Percentiles rank a stretch among this genome's conserved stretches.
Evolutionary conservation across 257 asterid genomes (phyloP).

Genomic region (Solanum tarapatanum): DNA sequence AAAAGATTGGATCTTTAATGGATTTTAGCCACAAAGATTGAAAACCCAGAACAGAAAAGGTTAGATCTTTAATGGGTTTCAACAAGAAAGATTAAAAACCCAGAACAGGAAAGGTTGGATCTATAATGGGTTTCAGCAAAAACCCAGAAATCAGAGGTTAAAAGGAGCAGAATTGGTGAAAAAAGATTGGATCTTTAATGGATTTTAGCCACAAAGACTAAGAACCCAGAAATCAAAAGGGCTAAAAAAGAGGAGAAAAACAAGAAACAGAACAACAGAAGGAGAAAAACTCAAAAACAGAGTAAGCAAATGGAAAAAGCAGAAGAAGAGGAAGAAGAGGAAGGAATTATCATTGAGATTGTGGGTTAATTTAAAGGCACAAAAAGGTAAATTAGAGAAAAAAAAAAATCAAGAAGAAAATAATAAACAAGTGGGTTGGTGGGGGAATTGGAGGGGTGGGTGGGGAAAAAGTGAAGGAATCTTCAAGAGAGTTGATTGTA

Average conservation of each 20-base stretch:
- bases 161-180: neutral
- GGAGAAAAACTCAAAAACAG: neutral
- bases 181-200: neutral
- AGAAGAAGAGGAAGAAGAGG: constrained; percentile 44
- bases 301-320: neutral
- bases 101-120: neutral
- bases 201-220: neutral
- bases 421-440: neutral
- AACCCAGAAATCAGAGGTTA: neutral
- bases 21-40: neutral
- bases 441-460: constrained; percentile 3
- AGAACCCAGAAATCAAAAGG: neutral
- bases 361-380: constrained; percentile 41
- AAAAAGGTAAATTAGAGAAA: constrained; percentile 7
- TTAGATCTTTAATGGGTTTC: neutral
- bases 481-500: constrained; percentile 8
- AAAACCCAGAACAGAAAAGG: neutral
- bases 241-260: neutral
- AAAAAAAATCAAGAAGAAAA: neutral
- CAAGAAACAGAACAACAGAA: neutral
- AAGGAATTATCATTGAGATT: constrained; percentile 29
- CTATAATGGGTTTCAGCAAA: neutral
- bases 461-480: constrained; percentile 22
- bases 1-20: neutral
- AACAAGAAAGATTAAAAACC: neutral